These are phyloP conservation scores for Chlorella vulgaris DNA, from an alignment of 139 green algal species.

Conservation along the genomic window DNA sequence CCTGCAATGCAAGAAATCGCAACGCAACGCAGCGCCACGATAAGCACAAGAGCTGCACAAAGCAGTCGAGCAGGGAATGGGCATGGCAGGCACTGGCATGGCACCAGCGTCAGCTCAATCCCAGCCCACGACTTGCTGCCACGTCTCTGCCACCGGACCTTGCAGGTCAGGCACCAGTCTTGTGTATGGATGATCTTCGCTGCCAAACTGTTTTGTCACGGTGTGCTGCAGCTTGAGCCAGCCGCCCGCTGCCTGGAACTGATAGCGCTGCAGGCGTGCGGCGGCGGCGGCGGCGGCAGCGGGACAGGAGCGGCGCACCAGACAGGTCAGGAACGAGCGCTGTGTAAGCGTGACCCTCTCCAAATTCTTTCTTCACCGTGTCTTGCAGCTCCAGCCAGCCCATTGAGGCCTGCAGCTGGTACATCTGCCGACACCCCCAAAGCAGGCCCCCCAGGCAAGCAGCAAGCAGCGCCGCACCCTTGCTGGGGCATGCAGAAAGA, in stretches of 20 bases:
- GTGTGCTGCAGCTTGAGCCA: conserved; percentile 43
- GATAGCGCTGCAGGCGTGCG: conserved; percentile 6
- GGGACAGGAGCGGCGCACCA: background rate
- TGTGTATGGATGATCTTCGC: conserved; percentile 65
- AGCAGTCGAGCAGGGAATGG: no score
- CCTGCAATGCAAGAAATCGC: conserved; percentile 47
- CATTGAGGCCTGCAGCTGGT: conserved; percentile 59
- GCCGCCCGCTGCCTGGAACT: conserved; percentile 54
- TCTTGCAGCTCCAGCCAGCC: conserved; percentile 49
- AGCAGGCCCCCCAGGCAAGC: background rate
- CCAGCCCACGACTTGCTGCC: no score
- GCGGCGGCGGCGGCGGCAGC: background rate
- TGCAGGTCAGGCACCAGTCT: conserved; percentile 61
- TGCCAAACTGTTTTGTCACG: conserved; percentile 34
- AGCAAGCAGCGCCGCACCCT: background rate
- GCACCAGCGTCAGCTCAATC: no score
- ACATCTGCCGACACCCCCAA: conserved; percentile 11
- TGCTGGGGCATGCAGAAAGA: no score
- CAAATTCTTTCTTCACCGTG: conserved; percentile 52
- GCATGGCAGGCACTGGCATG: no score
- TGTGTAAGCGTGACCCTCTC: conserved; percentile 59
- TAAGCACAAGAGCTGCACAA: no score
- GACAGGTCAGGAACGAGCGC: conserved; percentile 63
- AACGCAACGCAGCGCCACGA: no score
- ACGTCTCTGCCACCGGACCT: no score